Conservation (phyloP, 1,284 basidiomycete genomes). For the Tylopilus sp. region DNA sequence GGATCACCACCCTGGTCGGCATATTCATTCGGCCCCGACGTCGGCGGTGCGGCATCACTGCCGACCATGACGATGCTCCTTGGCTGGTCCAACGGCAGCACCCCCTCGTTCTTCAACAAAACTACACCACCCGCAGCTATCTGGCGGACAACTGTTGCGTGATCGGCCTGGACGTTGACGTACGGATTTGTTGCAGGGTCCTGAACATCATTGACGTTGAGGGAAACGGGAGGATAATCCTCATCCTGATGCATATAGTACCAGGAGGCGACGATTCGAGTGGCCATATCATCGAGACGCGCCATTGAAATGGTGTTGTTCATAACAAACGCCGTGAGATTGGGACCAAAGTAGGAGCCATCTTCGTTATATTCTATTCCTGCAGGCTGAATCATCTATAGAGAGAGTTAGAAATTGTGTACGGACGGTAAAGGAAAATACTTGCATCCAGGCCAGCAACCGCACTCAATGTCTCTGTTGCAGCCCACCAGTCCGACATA, state of each 20-base stretch:
- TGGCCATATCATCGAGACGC: slow-evolving; percentile 76
- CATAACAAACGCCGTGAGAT: slow-evolving; percentile 50
- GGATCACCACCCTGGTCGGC: slow-evolving; percentile 59
- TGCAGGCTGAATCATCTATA: slow-evolving; percentile 54
- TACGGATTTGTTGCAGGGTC: slow-evolving; percentile 57
- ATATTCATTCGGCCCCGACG: slow-evolving; percentile 68
- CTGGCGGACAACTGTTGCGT: slow-evolving; percentile 67
- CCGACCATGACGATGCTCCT: slow-evolving; percentile 48
- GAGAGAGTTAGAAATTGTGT: slow-evolving; percentile 19
- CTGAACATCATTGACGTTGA: slow-evolving; percentile 54
- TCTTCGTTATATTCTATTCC: slow-evolving; percentile 45
- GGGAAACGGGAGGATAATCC: slow-evolving; percentile 56
- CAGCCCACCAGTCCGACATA: slow-evolving; percentile 57
- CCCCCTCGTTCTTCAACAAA: slow-evolving; percentile 78
- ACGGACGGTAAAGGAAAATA: background rate
- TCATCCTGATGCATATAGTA: slow-evolving; percentile 67
- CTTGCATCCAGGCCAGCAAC: slow-evolving; percentile 57
- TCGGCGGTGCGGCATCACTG: slow-evolving; percentile 67
- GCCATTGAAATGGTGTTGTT: slow-evolving; percentile 49
- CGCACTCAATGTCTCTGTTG: slow-evolving; percentile 43
- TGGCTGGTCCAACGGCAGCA: slow-evolving; percentile 63
- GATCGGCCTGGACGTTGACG: slow-evolving; percentile 71
- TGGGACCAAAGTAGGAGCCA: slow-evolving; percentile 58
- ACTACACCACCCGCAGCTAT: slow-evolving; percentile 80
- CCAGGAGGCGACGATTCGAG: slow-evolving; percentile 71